Evolutionary conservation across 208 protist genomes (phyloP).

Genomic region (Trypanosoma mega): DNA sequence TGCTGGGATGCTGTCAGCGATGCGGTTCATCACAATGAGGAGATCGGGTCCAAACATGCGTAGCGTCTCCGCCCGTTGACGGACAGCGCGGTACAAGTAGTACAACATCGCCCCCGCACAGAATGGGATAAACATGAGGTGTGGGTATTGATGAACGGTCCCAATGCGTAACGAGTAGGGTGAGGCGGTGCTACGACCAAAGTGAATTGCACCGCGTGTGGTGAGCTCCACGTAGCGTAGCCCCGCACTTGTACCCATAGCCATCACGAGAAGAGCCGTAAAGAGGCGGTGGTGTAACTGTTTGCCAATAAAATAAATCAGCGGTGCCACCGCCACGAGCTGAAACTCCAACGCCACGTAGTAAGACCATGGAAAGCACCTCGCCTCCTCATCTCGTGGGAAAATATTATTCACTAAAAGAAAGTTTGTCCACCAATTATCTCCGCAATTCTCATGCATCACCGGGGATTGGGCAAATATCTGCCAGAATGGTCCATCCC

Average conservation of each 20-base stretch:
- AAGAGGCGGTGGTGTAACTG: conserved; percentile 24
- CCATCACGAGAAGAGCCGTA: background rate
- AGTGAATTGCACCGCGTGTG: background rate
- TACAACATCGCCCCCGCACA: conserved; percentile 24
- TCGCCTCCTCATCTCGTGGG: conserved; percentile 17
- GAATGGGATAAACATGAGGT: conserved; percentile 32
- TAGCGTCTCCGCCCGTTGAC: conserved; percentile 21
- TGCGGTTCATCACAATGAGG: conserved; percentile 11
- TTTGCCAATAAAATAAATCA: conserved; percentile 26
- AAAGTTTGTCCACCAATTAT: conserved; percentile 37
- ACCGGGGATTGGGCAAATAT: conserved; percentile 10
- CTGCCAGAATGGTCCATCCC: conserved; percentile 24
- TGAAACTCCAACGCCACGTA: conserved; percentile 41
- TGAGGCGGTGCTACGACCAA: background rate
- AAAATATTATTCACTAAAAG: conserved; percentile 34
- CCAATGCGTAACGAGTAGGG: conserved; percentile 16
- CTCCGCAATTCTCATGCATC: conserved; percentile 23
- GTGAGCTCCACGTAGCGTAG: conserved; percentile 20
- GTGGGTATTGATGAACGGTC: conserved; percentile 26
- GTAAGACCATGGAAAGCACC: conserved; percentile 36
- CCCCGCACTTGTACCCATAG: conserved; percentile 8
- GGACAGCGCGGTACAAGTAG: conserved; percentile 22
- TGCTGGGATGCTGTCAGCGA: background rate
- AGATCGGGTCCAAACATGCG: conserved; percentile 28
- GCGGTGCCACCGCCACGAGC: conserved; percentile 16